Percentiles rank a stretch among this genome's conserved stretches.
phyloP scores from a whole-genome alignment of 345 rosid genomes.

The Leavenworthia alabamica region DNA sequence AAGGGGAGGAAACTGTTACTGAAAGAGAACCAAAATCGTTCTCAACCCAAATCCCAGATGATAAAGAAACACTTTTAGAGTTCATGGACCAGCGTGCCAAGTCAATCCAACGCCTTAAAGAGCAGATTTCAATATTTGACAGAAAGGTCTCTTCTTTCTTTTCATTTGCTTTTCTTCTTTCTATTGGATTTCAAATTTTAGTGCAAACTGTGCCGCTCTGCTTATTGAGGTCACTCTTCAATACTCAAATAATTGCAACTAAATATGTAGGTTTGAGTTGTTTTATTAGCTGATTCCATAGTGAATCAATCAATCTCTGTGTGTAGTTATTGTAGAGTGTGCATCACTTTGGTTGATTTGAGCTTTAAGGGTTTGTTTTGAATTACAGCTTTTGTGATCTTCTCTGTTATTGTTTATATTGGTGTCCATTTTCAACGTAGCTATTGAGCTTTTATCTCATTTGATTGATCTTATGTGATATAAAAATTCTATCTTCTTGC shows the following conservation, averaged over 20 bases:
- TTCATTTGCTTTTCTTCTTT: not conserved
- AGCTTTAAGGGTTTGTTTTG: slow-evolving; percentile 2
- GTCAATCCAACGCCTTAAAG: slow-evolving; percentile 13
- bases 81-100: slow-evolving; percentile 31
- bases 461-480: not conserved
- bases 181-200: not conserved
- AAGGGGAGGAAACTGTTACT: slow-evolving; percentile 18
- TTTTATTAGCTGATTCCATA: not conserved
- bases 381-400: not conserved
- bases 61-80: slow-evolving; percentile 25
- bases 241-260: not conserved
- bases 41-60: slow-evolving; percentile 19
- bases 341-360: not conserved
- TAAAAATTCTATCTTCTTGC: not conserved
- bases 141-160: slow-evolving; percentile 22
- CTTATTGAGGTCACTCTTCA: not conserved
- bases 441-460: not conserved
- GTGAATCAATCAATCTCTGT: not conserved
- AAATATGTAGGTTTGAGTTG: not conserved
- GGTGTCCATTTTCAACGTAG: not conserved
- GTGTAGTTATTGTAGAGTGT: not conserved
- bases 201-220: not conserved
- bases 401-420: not conserved
- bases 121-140: slow-evolving; percentile 10
- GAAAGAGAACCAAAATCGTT: not conserved